Evolutionary conservation across 2,329 filamentous ascomycete species (phyloP), one percentile per base, ranked within the genome.

Genomic region (Colletotrichum falcatum): DNA sequence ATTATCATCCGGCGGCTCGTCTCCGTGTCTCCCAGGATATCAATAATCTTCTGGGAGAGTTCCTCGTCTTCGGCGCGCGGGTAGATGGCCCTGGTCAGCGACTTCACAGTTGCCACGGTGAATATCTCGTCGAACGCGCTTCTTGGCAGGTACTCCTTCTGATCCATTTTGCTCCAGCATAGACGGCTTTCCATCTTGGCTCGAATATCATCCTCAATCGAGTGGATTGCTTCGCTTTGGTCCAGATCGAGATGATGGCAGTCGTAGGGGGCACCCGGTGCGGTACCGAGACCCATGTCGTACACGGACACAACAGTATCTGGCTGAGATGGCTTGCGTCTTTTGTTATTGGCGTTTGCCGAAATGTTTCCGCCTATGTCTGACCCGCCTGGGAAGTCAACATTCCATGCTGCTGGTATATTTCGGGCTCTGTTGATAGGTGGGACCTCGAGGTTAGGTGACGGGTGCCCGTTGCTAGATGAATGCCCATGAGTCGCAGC

Each of bases 111-210:
- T 6, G 23, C 2, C 7, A 28, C 4, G 16, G 12, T n/a, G 7
- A 68, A 64, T 26, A 68, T 68, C 60, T 28, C 37, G 9, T 68
- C 65, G n/a, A 68, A 63, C 12, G 65, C 23, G 39, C 49, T 35
- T 26, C 30, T 30, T 26, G 65, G 44, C 20, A 68, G 53, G 23
- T 51, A 64, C 26, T 68, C 51, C 42, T 58, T 30, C 2, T 26
- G 20, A 39, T 55, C 56, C 48, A 54, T 61, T 18, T 55, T 9
- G 35, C 59, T 66, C 56, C 56, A 55, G 12, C 35, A 33, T 4
- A 61, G 23, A 2, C 6, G 39, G 6, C 9, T 35, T 23, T 58
- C n/a, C 0, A 66, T 55, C 35, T 12, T 20, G 11, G 44, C 23
- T 7, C 44, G 55, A 6, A 61, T 46, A 1, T 14, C 8, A 20